Evolutionary conservation across 2,329 filamentous ascomycete species (phyloP).

Genomic region (Aspergillus sp.): DNA sequence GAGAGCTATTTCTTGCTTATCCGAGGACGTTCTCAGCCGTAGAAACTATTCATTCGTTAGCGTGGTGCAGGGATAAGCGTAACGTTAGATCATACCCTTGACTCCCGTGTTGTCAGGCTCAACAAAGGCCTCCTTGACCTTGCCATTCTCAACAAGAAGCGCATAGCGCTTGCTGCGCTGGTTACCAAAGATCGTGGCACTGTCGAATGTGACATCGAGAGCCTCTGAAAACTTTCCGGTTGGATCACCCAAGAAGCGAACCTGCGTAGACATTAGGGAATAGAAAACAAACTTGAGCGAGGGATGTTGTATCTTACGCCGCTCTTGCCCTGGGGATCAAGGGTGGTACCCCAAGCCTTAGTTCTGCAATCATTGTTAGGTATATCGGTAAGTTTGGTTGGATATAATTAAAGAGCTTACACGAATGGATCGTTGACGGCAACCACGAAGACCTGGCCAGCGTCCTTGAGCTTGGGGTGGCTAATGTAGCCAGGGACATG

Average conservation of each 20-base stretch:
- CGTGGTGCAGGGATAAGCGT: background rate
- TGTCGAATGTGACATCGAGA: constrained; percentile 81
- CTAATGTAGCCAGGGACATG: constrained; percentile 88
- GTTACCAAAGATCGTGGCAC: constrained; percentile 75
- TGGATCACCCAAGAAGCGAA: constrained; percentile 87
- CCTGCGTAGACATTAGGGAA: constrained; percentile 48
- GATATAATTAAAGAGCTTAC: constrained; percentile 56
- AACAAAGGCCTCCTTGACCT: constrained; percentile 76
- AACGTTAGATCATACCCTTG: constrained; percentile 55
- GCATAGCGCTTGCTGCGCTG: constrained; percentile 85
- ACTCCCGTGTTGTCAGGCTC: constrained; percentile 88
- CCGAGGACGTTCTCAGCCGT: constrained; percentile 51
- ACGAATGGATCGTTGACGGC: constrained; percentile 95
- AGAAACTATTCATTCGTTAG: constrained; percentile 39
- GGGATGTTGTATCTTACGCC: constrained; percentile 60
- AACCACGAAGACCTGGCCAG: constrained; percentile 84
- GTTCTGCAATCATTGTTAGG: constrained; percentile 57
- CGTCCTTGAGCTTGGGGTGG: constrained; percentile 73
- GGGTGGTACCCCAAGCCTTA: constrained; percentile 79
- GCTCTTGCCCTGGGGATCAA: constrained; percentile 73
- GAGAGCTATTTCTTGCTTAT: constrained; percentile 22
- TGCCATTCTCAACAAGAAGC: constrained; percentile 77
- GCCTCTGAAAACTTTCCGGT: constrained; percentile 77
- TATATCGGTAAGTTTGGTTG: background rate
- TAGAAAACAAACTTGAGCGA: background rate